A percentile compares a stretch with the other conserved stretches of the same genome.
Conservation (phyloP, 2,329 filamentous ascomycete species). For the Penicillium aurantiogriseum region DNA sequence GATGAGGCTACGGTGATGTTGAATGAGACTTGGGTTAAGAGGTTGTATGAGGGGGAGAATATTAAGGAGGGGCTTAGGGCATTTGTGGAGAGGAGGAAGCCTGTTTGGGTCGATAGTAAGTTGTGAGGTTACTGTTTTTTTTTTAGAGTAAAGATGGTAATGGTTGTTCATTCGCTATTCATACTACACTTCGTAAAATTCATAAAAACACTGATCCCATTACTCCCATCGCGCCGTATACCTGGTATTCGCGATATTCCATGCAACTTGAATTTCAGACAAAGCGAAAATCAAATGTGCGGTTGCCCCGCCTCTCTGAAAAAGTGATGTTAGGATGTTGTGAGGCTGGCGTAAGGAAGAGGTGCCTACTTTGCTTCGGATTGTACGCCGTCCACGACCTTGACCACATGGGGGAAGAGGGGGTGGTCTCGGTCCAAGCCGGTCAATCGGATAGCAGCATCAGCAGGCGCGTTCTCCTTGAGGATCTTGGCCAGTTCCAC, state of each 20-base stretch:
- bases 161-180: constrained; percentile 7
- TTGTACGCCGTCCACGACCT: constrained; percentile 82
- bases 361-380: constrained; percentile 40
- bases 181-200: constrained; percentile 14
- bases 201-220: constrained; percentile 19
- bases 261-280: constrained; percentile 26
- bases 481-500: constrained; percentile 82
- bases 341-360: neutral
- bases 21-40: constrained; percentile 57
- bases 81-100: constrained; percentile 73
- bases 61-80: constrained; percentile 70
- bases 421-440: constrained; percentile 75
- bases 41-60: constrained; percentile 66
- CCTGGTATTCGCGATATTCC: constrained; percentile 31
- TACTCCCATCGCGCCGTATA: constrained; percentile 29
- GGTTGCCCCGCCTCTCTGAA: constrained; percentile 29
- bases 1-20: constrained; percentile 61
- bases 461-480: constrained; percentile 67
- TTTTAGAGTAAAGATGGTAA: neutral
- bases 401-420: constrained; percentile 71
- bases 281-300: constrained; percentile 27
- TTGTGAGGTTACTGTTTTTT: constrained; percentile 22
- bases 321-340: constrained; percentile 16
- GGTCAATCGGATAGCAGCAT: constrained; percentile 76
- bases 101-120: constrained; percentile 57